Evolutionary conservation across 495 filamentous ascomycete genomes (phyloP).

Genomic region (Hypoxylon intermedium): DNA sequence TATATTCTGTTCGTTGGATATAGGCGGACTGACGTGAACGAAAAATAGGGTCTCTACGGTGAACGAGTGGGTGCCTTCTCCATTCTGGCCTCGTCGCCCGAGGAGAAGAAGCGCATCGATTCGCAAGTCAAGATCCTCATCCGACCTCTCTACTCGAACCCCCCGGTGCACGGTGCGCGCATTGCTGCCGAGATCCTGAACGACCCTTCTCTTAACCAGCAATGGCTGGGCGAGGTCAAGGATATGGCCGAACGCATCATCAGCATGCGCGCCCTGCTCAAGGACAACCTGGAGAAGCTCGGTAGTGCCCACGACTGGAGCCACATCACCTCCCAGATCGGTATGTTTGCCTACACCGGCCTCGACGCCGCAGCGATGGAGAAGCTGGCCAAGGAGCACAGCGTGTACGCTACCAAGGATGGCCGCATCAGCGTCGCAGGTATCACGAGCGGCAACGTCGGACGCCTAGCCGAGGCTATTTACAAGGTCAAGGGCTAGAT

Average conservation of each 20-base stretch:
- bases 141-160: constrained; percentile 97
- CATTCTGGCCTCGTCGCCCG: constrained; percentile 79
- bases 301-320: constrained; percentile 97
- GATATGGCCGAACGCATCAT: constrained; percentile 99
- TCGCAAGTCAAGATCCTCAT: constrained; percentile 98
- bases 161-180: constrained; percentile 93
- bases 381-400: constrained; percentile 91
- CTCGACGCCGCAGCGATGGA: constrained; percentile 94
- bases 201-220: constrained; percentile 81
- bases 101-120: constrained; percentile 95
- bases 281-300: constrained; percentile 90
- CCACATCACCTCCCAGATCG: constrained; percentile 98
- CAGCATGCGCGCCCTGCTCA: constrained; percentile 91
- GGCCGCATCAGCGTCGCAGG: constrained; percentile 97
- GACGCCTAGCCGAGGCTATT: constrained; percentile 92
- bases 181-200: constrained; percentile 93
- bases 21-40: constrained; percentile 4
- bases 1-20: background rate
- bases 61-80: constrained; percentile 98
- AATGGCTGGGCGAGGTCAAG: constrained; percentile 98
- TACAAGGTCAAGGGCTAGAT: constrained; percentile 80
- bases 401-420: constrained; percentile 96
- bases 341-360: constrained; percentile 99
- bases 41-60: constrained; percentile 85
- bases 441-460: constrained; percentile 91